Conservation (phyloP, 768 basidiomycete genomes). For the Macrolepiota dolichaula region DNA sequence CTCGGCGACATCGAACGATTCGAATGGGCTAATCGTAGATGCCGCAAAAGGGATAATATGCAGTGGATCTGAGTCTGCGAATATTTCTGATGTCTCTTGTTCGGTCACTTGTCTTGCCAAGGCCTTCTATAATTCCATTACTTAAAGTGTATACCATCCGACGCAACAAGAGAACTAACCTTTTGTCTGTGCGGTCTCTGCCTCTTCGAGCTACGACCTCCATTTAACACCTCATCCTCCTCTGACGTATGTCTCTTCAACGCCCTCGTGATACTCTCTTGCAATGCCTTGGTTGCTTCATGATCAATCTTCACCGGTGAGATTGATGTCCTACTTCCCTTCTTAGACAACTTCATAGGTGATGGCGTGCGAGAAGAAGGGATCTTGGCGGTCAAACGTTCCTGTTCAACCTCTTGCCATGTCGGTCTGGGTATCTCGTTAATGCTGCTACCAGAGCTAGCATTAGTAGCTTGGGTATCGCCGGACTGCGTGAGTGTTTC, state of each 20-base stretch:
- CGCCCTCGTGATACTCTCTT: conserved; percentile 65
- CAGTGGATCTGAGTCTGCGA: neutral
- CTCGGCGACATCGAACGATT: conserved; percentile 20
- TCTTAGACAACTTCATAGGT: conserved; percentile 42
- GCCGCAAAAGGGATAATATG: conserved; percentile 10
- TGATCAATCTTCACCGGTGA: conserved; percentile 44
- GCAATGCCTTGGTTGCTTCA: conserved; percentile 53
- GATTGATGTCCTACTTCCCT: conserved; percentile 22
- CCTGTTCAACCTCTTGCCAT: conserved; percentile 22
- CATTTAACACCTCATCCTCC: conserved; percentile 27
- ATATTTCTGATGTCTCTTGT: conserved; percentile 18
- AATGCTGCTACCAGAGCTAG: neutral
- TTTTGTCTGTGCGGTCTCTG: conserved; percentile 34
- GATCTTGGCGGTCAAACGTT: conserved; percentile 30
- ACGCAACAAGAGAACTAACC: conserved; percentile 18
- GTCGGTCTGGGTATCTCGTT: conserved; percentile 8
- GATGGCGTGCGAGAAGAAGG: conserved; percentile 61
- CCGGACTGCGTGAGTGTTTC: neutral
- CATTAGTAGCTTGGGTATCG: neutral
- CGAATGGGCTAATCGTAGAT: conserved; percentile 23
- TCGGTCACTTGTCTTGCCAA: conserved; percentile 37
- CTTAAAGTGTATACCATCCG: neutral
- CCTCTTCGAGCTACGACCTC: conserved; percentile 24
- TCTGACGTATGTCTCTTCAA: conserved; percentile 57
- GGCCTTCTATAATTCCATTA: conserved; percentile 20